Evolutionary conservation across 129 eudicot genomes (phyloP).

Genomic region (Gnaphalium uliginosum): DNA sequence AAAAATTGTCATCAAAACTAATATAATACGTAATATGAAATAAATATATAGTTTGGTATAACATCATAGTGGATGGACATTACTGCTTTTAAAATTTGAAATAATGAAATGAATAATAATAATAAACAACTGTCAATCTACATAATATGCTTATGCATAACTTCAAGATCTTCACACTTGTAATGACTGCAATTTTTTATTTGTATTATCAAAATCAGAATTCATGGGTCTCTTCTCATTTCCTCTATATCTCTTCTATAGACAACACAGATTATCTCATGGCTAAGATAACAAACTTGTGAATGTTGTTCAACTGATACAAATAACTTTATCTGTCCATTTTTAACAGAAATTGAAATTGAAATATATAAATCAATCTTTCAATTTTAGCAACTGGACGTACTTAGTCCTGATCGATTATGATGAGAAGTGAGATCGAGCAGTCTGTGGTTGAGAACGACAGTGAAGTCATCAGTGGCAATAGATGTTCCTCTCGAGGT

Average conservation of each 20-base stretch:
- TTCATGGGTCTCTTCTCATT: not conserved
- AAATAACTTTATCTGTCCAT: no score
- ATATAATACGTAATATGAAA: no score
- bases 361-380: no score
- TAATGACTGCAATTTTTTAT: not conserved
- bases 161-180: not conserved
- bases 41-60: not conserved
- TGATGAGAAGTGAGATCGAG: no score
- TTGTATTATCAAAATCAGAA: not conserved
- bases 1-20: no score
- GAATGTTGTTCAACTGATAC: no score
- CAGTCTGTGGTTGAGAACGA: no score
- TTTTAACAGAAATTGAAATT: no score
- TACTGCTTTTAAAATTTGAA: not conserved
- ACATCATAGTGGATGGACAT: not conserved
- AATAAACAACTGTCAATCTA: not conserved
- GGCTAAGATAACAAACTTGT: no score
- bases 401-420: no score
- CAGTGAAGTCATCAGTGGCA: not conserved
- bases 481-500: not conserved
- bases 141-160: constrained; percentile 6
- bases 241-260: not conserved
- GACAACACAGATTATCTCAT: not conserved
- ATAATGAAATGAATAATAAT: not conserved
- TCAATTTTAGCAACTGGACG: no score